Evolutionary conservation across 768 basidiomycete genomes (phyloP), one percentile per base, ranked within the genome.

Genomic region (Phylloporus sp.): DNA sequence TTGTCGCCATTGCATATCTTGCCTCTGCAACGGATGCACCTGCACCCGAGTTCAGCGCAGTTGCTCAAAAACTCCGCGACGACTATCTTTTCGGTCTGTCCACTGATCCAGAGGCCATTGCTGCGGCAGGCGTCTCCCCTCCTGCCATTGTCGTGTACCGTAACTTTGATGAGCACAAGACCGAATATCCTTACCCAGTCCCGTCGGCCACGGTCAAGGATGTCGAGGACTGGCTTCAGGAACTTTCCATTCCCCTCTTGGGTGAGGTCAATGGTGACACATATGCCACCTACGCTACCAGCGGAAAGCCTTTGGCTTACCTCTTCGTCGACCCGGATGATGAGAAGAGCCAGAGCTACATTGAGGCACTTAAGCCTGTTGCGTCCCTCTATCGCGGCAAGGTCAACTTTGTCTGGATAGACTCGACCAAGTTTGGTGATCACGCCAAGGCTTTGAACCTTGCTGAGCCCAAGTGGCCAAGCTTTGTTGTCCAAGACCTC

Each of bases 381-480:
- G 97, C 97, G 7, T 74, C 82, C 47, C 81, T 85, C 65, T 82
- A 81, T 77, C 92, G 90, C 73, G 80, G 84, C 61, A 85, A 91
- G 73, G 64, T 98, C 67, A 97, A 97, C 84, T 97, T 97, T 69
- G 95, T 98, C 55, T 95, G 86, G 85, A 98, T 99, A 61, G 97
- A 99, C 69, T 94, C 92, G 22, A 73, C 87, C 73, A 93, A 94
- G 70, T 99, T 94, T 61, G 83, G 82, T 61, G 95, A 98, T 63
- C 97, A 99, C 74, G 97, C 87, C 59, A 94, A 92, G 72, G 89
- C 91, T 2, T 80, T 99, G 52, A 95, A 95, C 79, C 79, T 99
- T 50, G 66, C 69, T 24, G 90, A 92, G 63, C 71, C 83, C 60
- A 86, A 87, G 61, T 97, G 93, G 94, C 97, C 97, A 11, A 78